Base-by-base conservation (phyloP, 352 stramenopile species). In the Phytopythium vexans region DNA sequence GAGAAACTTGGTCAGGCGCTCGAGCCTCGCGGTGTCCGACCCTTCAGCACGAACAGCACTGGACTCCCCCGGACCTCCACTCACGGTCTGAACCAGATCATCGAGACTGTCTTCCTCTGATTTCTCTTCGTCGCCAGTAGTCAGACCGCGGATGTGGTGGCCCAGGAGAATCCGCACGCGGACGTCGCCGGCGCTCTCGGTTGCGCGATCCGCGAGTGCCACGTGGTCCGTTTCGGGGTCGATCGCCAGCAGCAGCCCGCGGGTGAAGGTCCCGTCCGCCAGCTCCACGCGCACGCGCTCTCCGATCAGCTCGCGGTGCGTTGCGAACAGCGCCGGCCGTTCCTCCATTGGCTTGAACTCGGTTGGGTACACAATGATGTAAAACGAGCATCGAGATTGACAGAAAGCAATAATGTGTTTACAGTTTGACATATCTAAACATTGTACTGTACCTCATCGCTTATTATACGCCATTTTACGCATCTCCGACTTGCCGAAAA, bases 141-240 rank as follows among this genome's bases (percentile, higher is more conserved):
- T 31, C 37, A 74, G 48, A 8, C 8, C 40, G 36, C 49, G 52
- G 10, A 74, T 49, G 35, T 58, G 35, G 55, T 80, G 68, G 38
- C 58, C 59, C 32, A 79, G 34, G 9, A 84, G 14, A 5, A 85
- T 64, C 46, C 70, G 62, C 11, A 80, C 58, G 35, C 41, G 57
- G 21, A 67, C 68, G n/a, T 21, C 34, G 27, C 46, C 49, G 21
- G 45, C 41, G 38, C 32, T 32, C 5, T 52, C 34, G 6, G 14
- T 58, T 11, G 38, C 39, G 0, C 34, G 33, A 21, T 47, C 58
- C 37, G 85, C 31, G 31, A 89, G 52, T 41, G 68, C 77, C 32
- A 86, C 72, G 52, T 78, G 59, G 49, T 72, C 70, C 36, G 57
- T 86, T 54, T 81, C 72, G 1, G 77, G 77, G 54, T 89, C 76